Base-by-base conservation (phyloP, 208 protist species). In the Trichomonas vaginalis region DNA sequence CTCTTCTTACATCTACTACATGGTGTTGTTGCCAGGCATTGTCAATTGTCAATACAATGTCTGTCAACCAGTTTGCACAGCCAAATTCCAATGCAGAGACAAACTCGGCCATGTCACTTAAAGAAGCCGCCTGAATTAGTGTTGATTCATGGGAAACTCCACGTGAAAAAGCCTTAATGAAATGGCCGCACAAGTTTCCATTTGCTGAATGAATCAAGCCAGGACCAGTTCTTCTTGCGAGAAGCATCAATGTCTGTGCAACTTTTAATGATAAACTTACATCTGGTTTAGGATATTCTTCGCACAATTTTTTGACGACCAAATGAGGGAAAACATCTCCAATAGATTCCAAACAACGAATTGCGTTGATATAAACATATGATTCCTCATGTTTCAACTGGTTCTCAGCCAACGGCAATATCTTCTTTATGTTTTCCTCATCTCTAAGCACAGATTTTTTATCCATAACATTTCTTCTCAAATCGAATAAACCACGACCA, bases 291-390 rank as follows among this genome's bases (percentile, higher is more conserved):
- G 86, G 86, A 21, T 51, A 92, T 51, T 92, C 40, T 10, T 48
- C 45, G 14, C 40, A n/a, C 0, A 92, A 32, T 35, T 35, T 51
- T 92, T 92, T 45, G 17, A 92, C 46, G 17, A 92, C 45, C 4
- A 92, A 51, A 92, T 92, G 86, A 15, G 86, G 86, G 32, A 92
- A 92, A 56, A 92, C 86, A 51, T 92, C 86, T 39, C 40, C 86
- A 48, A 92, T n/a, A 32, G 86, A 92, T 51, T 92, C 86, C 23
- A 92, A 40, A 32, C 86, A 92, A 21, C 17, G 21, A 51, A 92
- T 92, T 8, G 86, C 86, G 17, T 51, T 92, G 8, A 92, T 51
- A 47, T 45, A 92, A 39, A 92, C 45, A 92, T 48, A 92, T 15
- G 15, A 39, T n/a, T 92, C 86, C 15, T 92, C n/a, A 51, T 92